Evolutionary conservation across 2,329 filamentous ascomycete species (phyloP), one percentile per base, ranked within the genome.

Genomic region (Microcyclospora pomicola): DNA sequence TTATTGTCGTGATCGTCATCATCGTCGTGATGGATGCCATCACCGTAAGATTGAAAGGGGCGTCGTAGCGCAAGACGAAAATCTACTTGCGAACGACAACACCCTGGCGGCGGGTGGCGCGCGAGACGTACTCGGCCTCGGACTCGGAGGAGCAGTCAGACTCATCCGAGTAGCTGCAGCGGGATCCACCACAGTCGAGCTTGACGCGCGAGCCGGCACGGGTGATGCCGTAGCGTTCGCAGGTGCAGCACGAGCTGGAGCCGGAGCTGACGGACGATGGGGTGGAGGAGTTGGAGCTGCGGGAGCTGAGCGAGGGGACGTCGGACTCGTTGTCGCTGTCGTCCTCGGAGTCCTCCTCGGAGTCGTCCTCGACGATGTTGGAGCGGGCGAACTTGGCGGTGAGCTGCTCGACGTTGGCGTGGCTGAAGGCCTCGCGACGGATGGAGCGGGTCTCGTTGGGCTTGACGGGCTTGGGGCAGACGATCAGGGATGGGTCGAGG

Each of bases 141-240:
- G 53, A 62, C 50, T 79, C 79, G 51, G 72, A 80, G 49, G 77
- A 85, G 69, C 79, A 84, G 39, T 75, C 73, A 37, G 68, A 73
- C 12, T n/a, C 14, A 43, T 81, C 76, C 47, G 73, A 74, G 66
- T 82, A 91, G 55, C 84, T 83, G 65, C 88, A 95, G 59, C 84
- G 80, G 44, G 77, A 70, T 51, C 88, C 88, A 52, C 86, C 86
- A 58, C 88, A 96, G 74, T 95, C 87, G 61, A 95, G 77, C 74
- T 88, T 91, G 73, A 96, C 82, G 55, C 87, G 80, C 63, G 92
- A 82, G 58, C 87, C 54, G 62, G 80, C 79, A 66, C 86, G 82
- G 48, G 87, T 95, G 69, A 96, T 93, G 53, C 87, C 88, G 69
- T 91, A 95, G 67, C 87, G 83, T 64, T 95, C 85, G 67, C 88